Evolutionary conservation across 495 filamentous ascomycete genomes (phyloP).

Genomic region (Cairneyella variabilis): DNA sequence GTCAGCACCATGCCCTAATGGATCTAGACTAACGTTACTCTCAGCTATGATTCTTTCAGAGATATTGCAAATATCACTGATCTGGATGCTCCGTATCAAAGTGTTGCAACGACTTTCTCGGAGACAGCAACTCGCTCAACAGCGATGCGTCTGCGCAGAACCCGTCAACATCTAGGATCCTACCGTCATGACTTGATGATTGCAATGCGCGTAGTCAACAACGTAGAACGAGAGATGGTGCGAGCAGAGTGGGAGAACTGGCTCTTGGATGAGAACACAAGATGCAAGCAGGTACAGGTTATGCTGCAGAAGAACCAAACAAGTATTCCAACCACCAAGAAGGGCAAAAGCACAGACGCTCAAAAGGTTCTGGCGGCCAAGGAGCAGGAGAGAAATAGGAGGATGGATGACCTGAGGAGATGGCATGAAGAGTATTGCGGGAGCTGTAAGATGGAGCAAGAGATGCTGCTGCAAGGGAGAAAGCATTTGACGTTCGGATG

Average conservation of each 20-base stretch:
- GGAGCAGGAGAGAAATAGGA: conserved; percentile 22
- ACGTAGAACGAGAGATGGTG: conserved; percentile 79
- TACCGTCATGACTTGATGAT: conserved; percentile 93
- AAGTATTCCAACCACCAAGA: conserved; percentile 9
- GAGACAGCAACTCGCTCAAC: conserved; percentile 52
- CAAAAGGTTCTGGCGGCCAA: conserved; percentile 20
- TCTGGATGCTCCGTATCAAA: conserved; percentile 45
- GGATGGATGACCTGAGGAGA: conserved; percentile 46
- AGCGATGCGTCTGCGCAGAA: conserved; percentile 64
- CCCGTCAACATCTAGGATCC: conserved; percentile 72
- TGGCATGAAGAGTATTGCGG: conserved; percentile 73
- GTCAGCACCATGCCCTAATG: neutral
- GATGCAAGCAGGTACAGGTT: conserved; percentile 17
- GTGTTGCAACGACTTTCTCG: conserved; percentile 37
- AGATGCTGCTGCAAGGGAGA: conserved; percentile 15
- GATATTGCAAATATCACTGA: conserved; percentile 49
- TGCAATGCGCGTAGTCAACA: conserved; percentile 84
- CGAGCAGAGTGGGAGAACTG: conserved; percentile 88
- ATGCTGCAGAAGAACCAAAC: conserved; percentile 29
- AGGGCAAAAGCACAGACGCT: conserved; percentile 6
- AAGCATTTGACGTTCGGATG: conserved; percentile 23
- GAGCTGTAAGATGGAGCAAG: conserved; percentile 61
- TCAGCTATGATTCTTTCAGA: conserved; percentile 48
- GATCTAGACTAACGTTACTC: neutral
- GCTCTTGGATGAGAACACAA: conserved; percentile 43